Evolutionary conservation across 1,284 basidiomycete species (phyloP).

Genomic region (Mycosarcoma maydis): DNA sequence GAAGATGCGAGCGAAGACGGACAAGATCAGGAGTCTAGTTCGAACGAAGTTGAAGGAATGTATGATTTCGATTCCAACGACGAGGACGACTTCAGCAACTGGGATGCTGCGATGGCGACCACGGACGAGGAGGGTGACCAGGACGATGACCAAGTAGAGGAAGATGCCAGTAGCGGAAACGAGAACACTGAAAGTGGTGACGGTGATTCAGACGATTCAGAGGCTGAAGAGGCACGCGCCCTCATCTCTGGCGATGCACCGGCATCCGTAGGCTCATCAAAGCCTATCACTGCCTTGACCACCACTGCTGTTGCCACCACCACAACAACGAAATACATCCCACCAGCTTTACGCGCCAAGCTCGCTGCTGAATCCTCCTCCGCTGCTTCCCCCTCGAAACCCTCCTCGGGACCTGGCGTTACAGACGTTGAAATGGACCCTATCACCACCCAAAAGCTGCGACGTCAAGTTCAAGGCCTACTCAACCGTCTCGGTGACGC

Average conservation of each 20-base stretch:
- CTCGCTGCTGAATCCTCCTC: conserved; percentile 56
- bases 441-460: conserved; percentile 73
- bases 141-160: conserved; percentile 11
- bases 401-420: not conserved
- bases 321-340: conserved; percentile 69
- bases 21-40: conserved; percentile 4
- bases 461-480: conserved; percentile 83
- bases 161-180: not conserved
- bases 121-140: conserved; percentile 37
- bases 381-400: not conserved
- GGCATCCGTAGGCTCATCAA: not conserved
- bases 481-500: conserved; percentile 88
- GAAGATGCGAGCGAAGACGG: not conserved
- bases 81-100: conserved; percentile 46
- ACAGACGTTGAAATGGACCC: conserved; percentile 51
- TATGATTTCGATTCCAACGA: conserved; percentile 44
- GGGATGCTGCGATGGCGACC: conserved; percentile 51
- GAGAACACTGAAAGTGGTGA: conserved; percentile 9
- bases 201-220: conserved; percentile 18
- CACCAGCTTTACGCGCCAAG: conserved; percentile 69
- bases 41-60: conserved; percentile 23
- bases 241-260: conserved; percentile 13
- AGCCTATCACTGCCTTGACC: not conserved
- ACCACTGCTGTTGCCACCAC: conserved; percentile 13
- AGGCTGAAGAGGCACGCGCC: conserved; percentile 34